Base-by-base conservation (phyloP, 2,329 filamentous ascomycete species). In the Pseudocercospora vitis region DNA sequence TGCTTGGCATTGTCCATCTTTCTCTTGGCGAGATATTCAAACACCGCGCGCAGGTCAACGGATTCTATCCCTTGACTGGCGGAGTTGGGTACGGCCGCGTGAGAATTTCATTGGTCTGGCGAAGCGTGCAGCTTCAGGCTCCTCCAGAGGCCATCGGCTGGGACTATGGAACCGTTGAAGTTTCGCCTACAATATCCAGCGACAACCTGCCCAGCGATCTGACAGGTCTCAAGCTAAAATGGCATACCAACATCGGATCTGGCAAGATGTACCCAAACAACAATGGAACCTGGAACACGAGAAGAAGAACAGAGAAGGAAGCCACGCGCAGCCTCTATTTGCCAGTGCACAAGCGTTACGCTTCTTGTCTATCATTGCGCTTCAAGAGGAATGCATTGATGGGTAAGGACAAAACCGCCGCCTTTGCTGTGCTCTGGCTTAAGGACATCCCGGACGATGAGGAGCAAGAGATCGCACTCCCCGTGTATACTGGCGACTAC, bases 21-120 rank as follows among this genome's bases (percentile, higher is more conserved):
- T 84, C 84, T 0, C 74, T 90, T 0, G 69, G 72, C 2, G 81
- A 85, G 21, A 64, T 89, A 0, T 82, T 90, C 64, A 75, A 78
- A 46, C 74, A 85, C 7, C 77, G 78, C 19, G 84, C 82, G 14
- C 87, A 89, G 60, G 72, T 87, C 23, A 83, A 85, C 68, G 78
- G 81, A 6, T 81, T 76, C 54, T 90, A 82, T 65, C 87, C 87
- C 0, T 70, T 91, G 2, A 78, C 82, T 4, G 87, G 87, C 2
- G 87, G 87, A 0, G 79, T 89, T n/a, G 87, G 87, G 2, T 87
- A 83, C 60, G 87, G 87, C 1, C 79, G 85, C 35, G 78, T 81
- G 32, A 77, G 87, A 8, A 77, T 91, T 52, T 89, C 85, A 12
- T 77, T 90, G 74, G 83, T 90, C 2, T 90, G 87, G 78, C 80